phyloP scores from a whole-genome alignment of 495 filamentous ascomycete genomes.

The Lindgomyces ingoldianus region DNA sequence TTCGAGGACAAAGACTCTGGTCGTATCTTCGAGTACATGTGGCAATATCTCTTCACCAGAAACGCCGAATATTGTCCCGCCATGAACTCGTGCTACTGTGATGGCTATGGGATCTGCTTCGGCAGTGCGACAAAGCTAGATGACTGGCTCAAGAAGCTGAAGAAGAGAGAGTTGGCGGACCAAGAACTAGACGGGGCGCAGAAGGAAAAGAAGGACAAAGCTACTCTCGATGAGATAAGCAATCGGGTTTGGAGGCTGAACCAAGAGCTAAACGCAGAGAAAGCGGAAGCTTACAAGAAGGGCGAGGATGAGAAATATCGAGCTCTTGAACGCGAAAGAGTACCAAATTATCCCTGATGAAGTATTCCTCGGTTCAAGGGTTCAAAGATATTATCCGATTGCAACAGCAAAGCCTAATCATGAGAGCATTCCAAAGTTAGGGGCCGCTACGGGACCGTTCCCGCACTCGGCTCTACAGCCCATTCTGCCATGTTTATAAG shows the following conservation, averaged over 20 bases:
- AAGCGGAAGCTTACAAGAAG: constrained; percentile 12
- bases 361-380: background rate
- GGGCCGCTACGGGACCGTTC: no score
- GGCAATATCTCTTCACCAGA: constrained; percentile 32
- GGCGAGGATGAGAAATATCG: constrained; percentile 24
- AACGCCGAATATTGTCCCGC: constrained; percentile 23
- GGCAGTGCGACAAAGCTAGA: constrained; percentile 22
- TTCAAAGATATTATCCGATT: no score
- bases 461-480: no score
- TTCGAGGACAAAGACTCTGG: constrained; percentile 24
- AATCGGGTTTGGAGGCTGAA: background rate
- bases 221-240: constrained; percentile 4
- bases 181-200: constrained; percentile 8
- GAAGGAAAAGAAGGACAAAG: constrained; percentile 13
- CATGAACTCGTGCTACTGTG: constrained; percentile 31
- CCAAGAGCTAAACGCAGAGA: constrained; percentile 12
- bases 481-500: no score
- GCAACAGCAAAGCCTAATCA: no score
- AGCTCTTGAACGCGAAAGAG: constrained; percentile 22
- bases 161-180: constrained; percentile 10
- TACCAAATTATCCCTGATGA: background rate
- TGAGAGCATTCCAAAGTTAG: no score
- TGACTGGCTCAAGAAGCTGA: constrained; percentile 19
- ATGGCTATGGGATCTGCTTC: constrained; percentile 35
- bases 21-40: constrained; percentile 33